A percentile compares a stretch with the other conserved stretches of the same genome.
Evolutionary conservation across 163 green algal genomes (phyloP).

Genomic region (Coccomyxa subellipsoidea): DNA sequence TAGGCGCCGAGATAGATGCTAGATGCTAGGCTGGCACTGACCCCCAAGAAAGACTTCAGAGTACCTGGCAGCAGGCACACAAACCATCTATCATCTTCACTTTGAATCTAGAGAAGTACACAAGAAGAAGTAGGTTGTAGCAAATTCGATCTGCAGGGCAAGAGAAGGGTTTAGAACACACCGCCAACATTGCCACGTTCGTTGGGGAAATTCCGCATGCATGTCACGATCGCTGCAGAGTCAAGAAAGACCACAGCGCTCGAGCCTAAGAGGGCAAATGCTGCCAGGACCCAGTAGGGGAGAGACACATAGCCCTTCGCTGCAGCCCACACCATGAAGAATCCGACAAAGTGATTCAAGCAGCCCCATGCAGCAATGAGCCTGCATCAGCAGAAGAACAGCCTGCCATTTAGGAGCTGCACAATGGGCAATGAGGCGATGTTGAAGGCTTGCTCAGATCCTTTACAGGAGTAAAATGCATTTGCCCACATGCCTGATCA

Average conservation of each 20-base stretch:
- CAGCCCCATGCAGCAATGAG: conserved; percentile 25
- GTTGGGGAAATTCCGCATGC: conserved; percentile 44
- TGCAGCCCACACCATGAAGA: conserved; percentile 26
- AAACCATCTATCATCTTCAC: too few species aligned
- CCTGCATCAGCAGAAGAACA: conserved; percentile 8
- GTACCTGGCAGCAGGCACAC: conserved; percentile 31
- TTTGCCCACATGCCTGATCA: too few species aligned
- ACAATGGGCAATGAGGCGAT: too few species aligned
- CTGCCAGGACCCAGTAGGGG: conserved; percentile 30
- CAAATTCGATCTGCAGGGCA: neutral
- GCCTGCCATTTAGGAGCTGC: too few species aligned
- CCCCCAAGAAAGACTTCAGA: conserved; percentile 40
- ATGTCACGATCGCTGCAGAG: conserved; percentile 34
- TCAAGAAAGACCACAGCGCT: conserved; percentile 43
- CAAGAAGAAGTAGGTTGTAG: neutral
- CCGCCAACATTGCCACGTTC: conserved; percentile 7
- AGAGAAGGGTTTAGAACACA: too few species aligned
- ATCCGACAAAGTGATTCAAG: conserved; percentile 24
- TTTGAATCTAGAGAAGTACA: too few species aligned
- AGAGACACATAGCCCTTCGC: conserved; percentile 9
- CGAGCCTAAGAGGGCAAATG: conserved; percentile 23
- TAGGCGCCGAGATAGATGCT: conserved; percentile 34
- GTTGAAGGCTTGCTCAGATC: too few species aligned
- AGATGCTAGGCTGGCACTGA: conserved; percentile 25
- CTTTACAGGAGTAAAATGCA: too few species aligned